These are phyloP conservation scores for Aspergillus haitiensis DNA, from an alignment of 495 filamentous ascomycete species.

Conservation along the genomic window DNA sequence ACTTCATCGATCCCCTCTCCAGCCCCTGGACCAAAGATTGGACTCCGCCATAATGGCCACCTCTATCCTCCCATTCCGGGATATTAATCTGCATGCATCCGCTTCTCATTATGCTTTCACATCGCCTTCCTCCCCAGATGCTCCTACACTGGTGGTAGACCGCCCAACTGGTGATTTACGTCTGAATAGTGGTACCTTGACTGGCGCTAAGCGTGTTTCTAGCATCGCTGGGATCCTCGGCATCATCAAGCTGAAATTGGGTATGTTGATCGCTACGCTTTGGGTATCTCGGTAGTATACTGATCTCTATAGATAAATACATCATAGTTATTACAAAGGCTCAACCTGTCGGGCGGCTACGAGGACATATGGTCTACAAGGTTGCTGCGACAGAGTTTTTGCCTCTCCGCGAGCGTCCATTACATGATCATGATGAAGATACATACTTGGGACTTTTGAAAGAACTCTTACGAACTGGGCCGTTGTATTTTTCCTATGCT, in stretches of 20 bases:
- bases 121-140: conserved; percentile 87
- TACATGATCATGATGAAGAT: conserved; percentile 92
- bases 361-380: conserved; percentile 92
- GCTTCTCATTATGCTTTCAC: conserved; percentile 92
- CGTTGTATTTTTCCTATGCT: conserved; percentile 98
- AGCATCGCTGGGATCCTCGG: conserved; percentile 94
- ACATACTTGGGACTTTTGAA: conserved; percentile 79
- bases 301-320: conserved; percentile 77
- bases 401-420: conserved; percentile 84
- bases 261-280: conserved; percentile 44
- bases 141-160: conserved; percentile 83
- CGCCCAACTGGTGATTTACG: conserved; percentile 90
- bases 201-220: conserved; percentile 77
- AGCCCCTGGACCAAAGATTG: conserved; percentile 4
- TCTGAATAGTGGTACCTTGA: conserved; percentile 72
- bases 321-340: conserved; percentile 95
- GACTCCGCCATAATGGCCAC: conserved; percentile 49
- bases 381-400: conserved; percentile 89
- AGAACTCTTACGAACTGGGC: conserved; percentile 72
- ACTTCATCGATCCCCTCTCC: conserved; percentile 5
- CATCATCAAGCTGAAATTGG: conserved; percentile 84
- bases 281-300: neutral
- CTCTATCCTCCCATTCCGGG: conserved; percentile 76
- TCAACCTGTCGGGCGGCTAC: conserved; percentile 82
- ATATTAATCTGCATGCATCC: conserved; percentile 93